Base-by-base conservation (phyloP, 202 grass and related monocot genomes). In the Carex sylvatica region DNA sequence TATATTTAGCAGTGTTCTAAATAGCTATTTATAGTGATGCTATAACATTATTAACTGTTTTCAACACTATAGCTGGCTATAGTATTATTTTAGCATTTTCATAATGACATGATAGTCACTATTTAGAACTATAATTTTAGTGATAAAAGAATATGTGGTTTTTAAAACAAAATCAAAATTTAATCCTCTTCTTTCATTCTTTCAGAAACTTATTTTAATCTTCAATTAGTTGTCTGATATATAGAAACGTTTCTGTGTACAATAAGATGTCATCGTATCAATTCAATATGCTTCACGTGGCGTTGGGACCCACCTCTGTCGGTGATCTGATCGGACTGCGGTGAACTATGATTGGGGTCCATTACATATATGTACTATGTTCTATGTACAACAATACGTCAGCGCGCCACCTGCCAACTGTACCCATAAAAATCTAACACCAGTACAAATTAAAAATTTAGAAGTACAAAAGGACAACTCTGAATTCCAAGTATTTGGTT, bases 381-480 rank as follows among this genome's bases (percentile, higher is more conserved):
- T 2, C 28, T 28, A 28, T 46, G 79, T 82, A 82, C 79, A 55
- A 13, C 2, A 68, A 54, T 82, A 56, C 36, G 63, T 55, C 80
- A 69, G 62, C 12, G 60, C 61, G 63, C 80, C 46, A 9, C 55
- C 36, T 44, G 62, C 79, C 44, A 14, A 68, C 64, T 42, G 79
- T 81, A 54, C 42, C 13, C 20, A 67, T 40, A 67, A 60, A 52
- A 65, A 63, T 60, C 16, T 51, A 81, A 6, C 16, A 15, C 13
- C 19, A 81, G 20, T 53, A 81, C 38, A 81, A 66, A 16, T 10
- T 23, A 6, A 22, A 10, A 20, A 22, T 23, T 1, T 7, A 1
- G 2, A 31, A 81, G 60, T 67, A 81, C 60, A 81, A 12, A 47
- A 18, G 61, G 61, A 81, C 79, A 69, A 28, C 28, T 52, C 13